These are phyloP conservation scores for Saccharomycopsis capsularis DNA, from an alignment of 805 yeast species.

Conservation along the genomic window DNA sequence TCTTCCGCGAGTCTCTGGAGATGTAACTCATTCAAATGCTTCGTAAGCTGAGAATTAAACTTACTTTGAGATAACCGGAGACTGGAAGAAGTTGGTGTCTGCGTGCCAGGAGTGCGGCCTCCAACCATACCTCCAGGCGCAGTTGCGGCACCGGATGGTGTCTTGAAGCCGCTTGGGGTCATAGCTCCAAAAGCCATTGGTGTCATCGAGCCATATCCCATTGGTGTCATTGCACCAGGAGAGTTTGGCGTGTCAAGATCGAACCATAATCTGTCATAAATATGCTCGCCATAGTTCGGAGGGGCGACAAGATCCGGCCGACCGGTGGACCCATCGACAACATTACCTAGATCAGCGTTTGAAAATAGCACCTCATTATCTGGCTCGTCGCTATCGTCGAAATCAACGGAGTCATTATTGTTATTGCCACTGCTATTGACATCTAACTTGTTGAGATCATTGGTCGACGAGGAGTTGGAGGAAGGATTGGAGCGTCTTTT, in stretches of 20 bases:
- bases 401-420: conserved; percentile 3
- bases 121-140: not conserved
- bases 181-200: conserved; percentile 32
- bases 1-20: conserved; percentile 36
- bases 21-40: conserved; percentile 46
- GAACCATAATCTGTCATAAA: conserved; percentile 73
- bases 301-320: conserved; percentile 62
- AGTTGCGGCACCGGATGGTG: conserved; percentile 4
- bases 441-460: not conserved
- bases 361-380: conserved; percentile 36
- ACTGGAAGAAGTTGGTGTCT: not conserved
- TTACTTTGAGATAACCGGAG: conserved; percentile 5
- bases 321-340: conserved; percentile 25
- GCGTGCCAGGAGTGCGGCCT: conserved; percentile 3
- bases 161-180: conserved; percentile 32
- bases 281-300: conserved; percentile 74
- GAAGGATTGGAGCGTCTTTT: conserved; percentile 7
- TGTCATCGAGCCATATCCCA: conserved; percentile 24
- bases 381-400: conserved; percentile 25
- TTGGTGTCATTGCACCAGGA: conserved; percentile 28
- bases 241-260: conserved; percentile 46
- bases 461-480: conserved; percentile 10
- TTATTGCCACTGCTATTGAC: not conserved
- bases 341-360: conserved; percentile 20
- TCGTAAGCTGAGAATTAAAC: conserved; percentile 33